Conservation (phyloP, 2,329 filamentous ascomycete species). For the Graphilbum sp. region DNA sequence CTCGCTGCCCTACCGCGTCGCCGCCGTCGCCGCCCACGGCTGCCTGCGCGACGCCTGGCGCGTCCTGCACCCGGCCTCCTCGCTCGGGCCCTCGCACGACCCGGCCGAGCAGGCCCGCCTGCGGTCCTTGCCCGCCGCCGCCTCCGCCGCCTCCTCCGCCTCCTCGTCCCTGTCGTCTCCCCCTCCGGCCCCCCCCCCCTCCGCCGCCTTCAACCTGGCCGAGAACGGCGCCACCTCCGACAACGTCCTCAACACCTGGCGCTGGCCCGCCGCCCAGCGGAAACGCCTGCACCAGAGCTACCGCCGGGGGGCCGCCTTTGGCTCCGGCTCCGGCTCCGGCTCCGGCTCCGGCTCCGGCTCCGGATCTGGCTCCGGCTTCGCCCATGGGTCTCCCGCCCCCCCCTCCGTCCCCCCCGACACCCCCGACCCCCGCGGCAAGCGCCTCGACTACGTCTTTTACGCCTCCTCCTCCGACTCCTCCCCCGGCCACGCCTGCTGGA, state of each 20-base stretch:
- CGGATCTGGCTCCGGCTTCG: background rate
- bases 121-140: slow-evolving; percentile 22
- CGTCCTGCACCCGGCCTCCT: slow-evolving; percentile 66
- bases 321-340: background rate
- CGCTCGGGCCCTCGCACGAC: slow-evolving; percentile 55
- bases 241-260: slow-evolving; percentile 78
- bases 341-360: background rate
- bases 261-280: slow-evolving; percentile 42
- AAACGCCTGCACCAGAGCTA: slow-evolving; percentile 6
- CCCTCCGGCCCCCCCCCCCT: slow-evolving; percentile 55
- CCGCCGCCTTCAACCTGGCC: slow-evolving; percentile 58
- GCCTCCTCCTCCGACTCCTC: slow-evolving; percentile 14
- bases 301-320: background rate
- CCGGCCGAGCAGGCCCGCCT: slow-evolving; percentile 48
- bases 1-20: slow-evolving; percentile 68
- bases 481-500: slow-evolving; percentile 33
- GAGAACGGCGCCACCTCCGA: slow-evolving; percentile 83
- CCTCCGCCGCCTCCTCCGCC: background rate
- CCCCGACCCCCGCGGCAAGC: slow-evolving; percentile 59
- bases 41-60: slow-evolving; percentile 55
- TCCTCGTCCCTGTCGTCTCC: slow-evolving; percentile 27
- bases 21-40: slow-evolving; percentile 39
- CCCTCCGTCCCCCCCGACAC: slow-evolving; percentile 41
- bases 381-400: too few relatives aligned
- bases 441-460: slow-evolving; percentile 85